phyloP scores from a whole-genome alignment of 495 filamentous ascomycete genomes.

The Pseudotulostoma volvatum region DNA sequence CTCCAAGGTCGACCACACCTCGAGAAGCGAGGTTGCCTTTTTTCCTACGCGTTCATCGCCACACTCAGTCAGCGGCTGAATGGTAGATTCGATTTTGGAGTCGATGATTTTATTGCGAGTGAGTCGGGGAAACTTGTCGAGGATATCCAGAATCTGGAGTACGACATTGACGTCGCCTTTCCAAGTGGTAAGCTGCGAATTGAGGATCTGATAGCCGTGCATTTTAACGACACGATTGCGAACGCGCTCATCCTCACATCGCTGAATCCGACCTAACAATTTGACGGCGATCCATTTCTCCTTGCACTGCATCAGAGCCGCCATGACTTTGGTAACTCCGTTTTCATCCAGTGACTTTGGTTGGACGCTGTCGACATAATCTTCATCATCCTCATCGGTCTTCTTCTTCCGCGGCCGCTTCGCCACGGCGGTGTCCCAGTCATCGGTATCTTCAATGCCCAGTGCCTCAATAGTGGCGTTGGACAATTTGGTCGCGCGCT shows the following conservation, averaged over 20 bases:
- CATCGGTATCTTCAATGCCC: conserved; percentile 83
- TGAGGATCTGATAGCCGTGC: conserved; percentile 93
- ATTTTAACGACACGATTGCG: conserved; percentile 81
- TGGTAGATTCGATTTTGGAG: conserved; percentile 81
- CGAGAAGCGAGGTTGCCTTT: conserved; percentile 53
- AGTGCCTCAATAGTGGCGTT: conserved; percentile 85
- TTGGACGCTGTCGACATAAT: conserved; percentile 83
- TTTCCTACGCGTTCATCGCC: conserved; percentile 60
- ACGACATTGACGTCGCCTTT: conserved; percentile 78
- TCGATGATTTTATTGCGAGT: conserved; percentile 96
- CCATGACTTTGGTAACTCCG: conserved; percentile 95
- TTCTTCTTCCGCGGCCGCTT: conserved; percentile 90
- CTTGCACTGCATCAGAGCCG: conserved; percentile 93
- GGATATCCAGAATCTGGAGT: conserved; percentile 76
- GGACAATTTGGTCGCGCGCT: conserved; percentile 82
- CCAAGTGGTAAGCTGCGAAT: conserved; percentile 65
- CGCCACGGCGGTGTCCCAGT: conserved; percentile 77
- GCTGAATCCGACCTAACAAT: conserved; percentile 75
- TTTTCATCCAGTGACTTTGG: conserved; percentile 71
- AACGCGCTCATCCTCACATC: conserved; percentile 76
- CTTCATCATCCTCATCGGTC: conserved; percentile 84
- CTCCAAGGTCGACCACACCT: conserved; percentile 77
- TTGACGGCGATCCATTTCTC: conserved; percentile 99
- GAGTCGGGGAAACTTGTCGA: conserved; percentile 74
- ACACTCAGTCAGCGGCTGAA: conserved; percentile 49